phyloP scores from a whole-genome alignment of 148 eudicot genomes.

The Arctostaphylos glauca region DNA sequence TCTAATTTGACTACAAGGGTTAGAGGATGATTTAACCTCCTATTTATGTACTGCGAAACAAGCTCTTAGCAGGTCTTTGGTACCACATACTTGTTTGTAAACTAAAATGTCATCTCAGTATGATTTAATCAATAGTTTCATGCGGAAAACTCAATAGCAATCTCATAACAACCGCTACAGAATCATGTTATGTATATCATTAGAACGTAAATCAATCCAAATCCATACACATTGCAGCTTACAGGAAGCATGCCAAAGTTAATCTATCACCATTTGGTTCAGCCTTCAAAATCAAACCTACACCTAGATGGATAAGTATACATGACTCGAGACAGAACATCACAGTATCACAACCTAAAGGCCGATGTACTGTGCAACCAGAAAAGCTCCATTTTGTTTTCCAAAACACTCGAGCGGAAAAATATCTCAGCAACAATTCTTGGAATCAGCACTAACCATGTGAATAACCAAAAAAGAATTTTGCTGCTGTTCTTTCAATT shows the following conservation, averaged over 20 bases:
- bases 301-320: too few relatives aligned
- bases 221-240: not conserved
- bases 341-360: too few relatives aligned
- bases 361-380: too few relatives aligned
- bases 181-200: not conserved
- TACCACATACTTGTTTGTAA: not conserved
- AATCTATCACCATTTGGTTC: not conserved
- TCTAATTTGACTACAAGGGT: not conserved
- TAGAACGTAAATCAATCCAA: not conserved
- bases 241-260: not conserved
- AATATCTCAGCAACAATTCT: not conserved
- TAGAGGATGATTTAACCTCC: conserved; percentile 1
- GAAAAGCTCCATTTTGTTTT: not conserved
- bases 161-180: not conserved
- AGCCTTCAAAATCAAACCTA: not conserved
- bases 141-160: not conserved
- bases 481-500: not conserved
- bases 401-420: not conserved
- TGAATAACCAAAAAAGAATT: not conserved
- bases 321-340: too few relatives aligned
- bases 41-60: not conserved
- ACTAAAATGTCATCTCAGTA: not conserved
- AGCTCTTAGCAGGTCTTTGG: not conserved
- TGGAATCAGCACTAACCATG: not conserved
- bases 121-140: not conserved